Conservation (phyloP, 495 filamentous ascomycete species). For the Alectoria sarmentosa region DNA sequence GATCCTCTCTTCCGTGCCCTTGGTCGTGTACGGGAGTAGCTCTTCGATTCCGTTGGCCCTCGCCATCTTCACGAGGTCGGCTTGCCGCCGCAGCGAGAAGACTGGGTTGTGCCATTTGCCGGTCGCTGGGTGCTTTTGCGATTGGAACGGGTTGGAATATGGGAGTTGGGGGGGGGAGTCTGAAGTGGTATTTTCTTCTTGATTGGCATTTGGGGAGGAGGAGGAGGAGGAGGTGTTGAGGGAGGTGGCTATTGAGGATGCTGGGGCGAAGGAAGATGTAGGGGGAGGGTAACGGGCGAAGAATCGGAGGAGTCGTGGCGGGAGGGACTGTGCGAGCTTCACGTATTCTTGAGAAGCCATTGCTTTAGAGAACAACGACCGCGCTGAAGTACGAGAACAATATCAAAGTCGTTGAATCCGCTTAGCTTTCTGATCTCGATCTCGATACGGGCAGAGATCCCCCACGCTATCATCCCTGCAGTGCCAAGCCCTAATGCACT, state of each 20-base stretch:
- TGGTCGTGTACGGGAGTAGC: slow-evolving; percentile 68
- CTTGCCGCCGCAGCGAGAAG: slow-evolving; percentile 79
- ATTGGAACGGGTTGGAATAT: slow-evolving; percentile 66
- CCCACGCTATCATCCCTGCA: neutral
- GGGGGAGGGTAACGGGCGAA: slow-evolving; percentile 79
- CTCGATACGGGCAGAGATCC: neutral
- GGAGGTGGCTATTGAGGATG: slow-evolving; percentile 30
- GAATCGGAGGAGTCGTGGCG: slow-evolving; percentile 72
- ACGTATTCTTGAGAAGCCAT: slow-evolving; percentile 39
- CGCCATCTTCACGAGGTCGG: slow-evolving; percentile 85
- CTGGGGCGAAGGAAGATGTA: slow-evolving; percentile 33
- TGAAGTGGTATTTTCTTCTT: slow-evolving; percentile 13
- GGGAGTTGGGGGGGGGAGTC: slow-evolving; percentile 32
- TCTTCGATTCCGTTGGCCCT: slow-evolving; percentile 73
- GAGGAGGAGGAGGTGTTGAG: slow-evolving; percentile 32
- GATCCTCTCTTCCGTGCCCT: slow-evolving; percentile 64
- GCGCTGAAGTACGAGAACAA: neutral
- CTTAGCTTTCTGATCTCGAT: neutral
- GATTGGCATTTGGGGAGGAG: slow-evolving; percentile 24
- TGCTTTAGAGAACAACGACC: neutral
- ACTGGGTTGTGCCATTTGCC: slow-evolving; percentile 72
- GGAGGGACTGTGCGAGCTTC: slow-evolving; percentile 58
- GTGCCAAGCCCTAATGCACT: too few species aligned
- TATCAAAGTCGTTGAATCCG: neutral
- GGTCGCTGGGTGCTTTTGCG: slow-evolving; percentile 61